Base-by-base conservation (phyloP, 129 eudicot genomes). In the Logfia minima region DNA sequence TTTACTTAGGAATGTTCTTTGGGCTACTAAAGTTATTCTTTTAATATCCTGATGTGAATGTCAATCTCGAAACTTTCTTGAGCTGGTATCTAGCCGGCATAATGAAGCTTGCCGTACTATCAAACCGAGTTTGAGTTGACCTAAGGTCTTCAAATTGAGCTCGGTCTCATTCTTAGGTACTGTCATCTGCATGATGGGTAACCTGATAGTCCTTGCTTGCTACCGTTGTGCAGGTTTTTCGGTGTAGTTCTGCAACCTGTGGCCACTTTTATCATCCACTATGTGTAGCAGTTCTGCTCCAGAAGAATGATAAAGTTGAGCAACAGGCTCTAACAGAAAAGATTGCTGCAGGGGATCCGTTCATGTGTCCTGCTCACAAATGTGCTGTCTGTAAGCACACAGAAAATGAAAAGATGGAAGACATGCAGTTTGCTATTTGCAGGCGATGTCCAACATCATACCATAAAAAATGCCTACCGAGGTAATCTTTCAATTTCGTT, bases 371-470 rank as follows among this genome's bases (percentile, higher is more conserved):
- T 35, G 78, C 87, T 69, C 98, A 93, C 68, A 85, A 75, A 34
- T 93, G 98, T 60, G 66, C 43, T 52, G 86, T 84, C 18, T 93
- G 98, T 85, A 81, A 87, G 48, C 83, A 89, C 83, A 75, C 77
- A 28, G 98, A 90, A 82, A 82, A 81, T 56, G 86, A 87, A 71
- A 70, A 68, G 17, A 72, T 68, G 55, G 23, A 68, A 70, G 90
- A 87, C 9, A 55, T 90, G 86, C 95, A 88, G 72, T 88, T 93
- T 89, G 97, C 98, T 58, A 60, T 86, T 51, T 93, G 98, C 68
- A 87, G 98, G 71, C 96, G 98, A 34, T 93, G 98, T 77, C 98
- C 98, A 66, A 90, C 75, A 29, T 86, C 97, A 53, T 93, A 90
- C 74, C 98, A 93, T 63, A 80, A 87, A 66, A 90, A 93, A 85